Base-by-base conservation (phyloP, 139 green algal species). In the Pedinophyceae sp. region DNA sequence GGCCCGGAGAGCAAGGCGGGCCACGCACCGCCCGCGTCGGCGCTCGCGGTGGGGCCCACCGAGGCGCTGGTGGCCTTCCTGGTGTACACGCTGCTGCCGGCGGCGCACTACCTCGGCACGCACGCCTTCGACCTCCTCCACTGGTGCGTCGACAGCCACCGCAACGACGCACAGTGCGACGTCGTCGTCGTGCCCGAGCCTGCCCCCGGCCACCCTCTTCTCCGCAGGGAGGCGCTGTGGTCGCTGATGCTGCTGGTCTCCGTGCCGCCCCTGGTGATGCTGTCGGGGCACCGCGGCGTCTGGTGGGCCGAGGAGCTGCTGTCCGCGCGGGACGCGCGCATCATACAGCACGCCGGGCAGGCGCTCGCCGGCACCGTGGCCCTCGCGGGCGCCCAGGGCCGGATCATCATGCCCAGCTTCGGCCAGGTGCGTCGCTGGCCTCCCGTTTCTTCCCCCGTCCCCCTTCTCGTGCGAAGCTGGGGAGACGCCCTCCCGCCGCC, bases 391-490 rank as follows among this genome's bases (percentile, higher is more conserved):
- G 64, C 94, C 18, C 86, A 97, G 72, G 77, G 79, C 5, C 77
- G 85, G 7, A 79, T 97, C 3, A 50, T 97, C 4, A 93, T 96
- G 66, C 62, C 75, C 55, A 76, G 76, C 1, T 95, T 95, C 59
- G 72, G 71, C 1, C n/a, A n/a, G n/a, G n/a, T n/a, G n/a, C n/a
- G n/a, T n/a, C n/a, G n/a, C n/a, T n/a, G n/a, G n/a, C n/a, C n/a
- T n/a, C n/a, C n/a, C n/a, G n/a, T n/a, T n/a, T n/a, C n/a, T n/a
- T n/a, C n/a, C n/a, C n/a, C n/a, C n/a, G n/a, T n/a, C n/a, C n/a
- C n/a, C n/a, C n/a, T n/a, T n/a, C n/a, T n/a, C n/a, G n/a, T n/a
- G n/a, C n/a, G n/a, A n/a, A n/a, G n/a, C n/a, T n/a, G n/a, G n/a
- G n/a, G n/a, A n/a, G n/a, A n/a, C n/a, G n/a, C n/a, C n/a, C n/a